These are phyloP conservation scores for Leishmania major DNA, from an alignment of 208 protist species.

Conservation along the genomic window DNA sequence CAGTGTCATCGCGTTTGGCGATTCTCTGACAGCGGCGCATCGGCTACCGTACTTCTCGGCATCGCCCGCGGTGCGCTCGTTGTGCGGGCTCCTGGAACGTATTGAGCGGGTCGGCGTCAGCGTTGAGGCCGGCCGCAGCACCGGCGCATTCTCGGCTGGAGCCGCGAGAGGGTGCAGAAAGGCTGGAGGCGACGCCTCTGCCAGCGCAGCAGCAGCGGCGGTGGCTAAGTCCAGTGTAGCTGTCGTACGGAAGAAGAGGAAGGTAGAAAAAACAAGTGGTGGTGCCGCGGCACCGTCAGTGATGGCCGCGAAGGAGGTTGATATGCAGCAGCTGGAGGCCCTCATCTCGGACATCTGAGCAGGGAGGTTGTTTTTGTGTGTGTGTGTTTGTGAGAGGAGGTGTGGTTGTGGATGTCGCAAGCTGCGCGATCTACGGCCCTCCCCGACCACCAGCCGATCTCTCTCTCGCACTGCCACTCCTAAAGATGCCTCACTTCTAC, in stretches of 20 bases:
- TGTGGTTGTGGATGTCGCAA: background rate
- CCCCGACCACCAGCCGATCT: background rate
- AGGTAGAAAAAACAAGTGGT: conserved; percentile 35
- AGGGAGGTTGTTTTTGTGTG: background rate
- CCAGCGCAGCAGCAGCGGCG: background rate
- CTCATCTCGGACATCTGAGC: conserved; percentile 25
- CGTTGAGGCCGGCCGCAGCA: conserved; percentile 33
- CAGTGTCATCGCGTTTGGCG: conserved; percentile 69
- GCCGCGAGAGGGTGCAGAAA: background rate
- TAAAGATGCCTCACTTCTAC: background rate
- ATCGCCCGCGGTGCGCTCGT: conserved; percentile 37
- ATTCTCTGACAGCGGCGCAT: conserved; percentile 52
- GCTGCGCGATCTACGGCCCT: background rate
- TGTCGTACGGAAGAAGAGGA: conserved; percentile 81
- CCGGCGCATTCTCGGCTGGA: background rate
- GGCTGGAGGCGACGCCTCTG: background rate
- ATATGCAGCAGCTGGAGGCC: conserved; percentile 34
- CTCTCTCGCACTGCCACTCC: background rate
- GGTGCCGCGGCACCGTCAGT: conserved; percentile 14
- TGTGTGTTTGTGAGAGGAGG: background rate
- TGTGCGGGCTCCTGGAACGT: conserved; percentile 43
- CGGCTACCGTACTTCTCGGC: conserved; percentile 65
- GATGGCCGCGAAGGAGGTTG: conserved; percentile 18
- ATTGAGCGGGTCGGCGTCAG: conserved; percentile 30
- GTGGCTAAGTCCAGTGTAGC: conserved; percentile 25